Evolutionary conservation across 2,329 filamentous ascomycete genomes (phyloP).

Genomic region (Pseudopyrenochaeta lycopersici): DNA sequence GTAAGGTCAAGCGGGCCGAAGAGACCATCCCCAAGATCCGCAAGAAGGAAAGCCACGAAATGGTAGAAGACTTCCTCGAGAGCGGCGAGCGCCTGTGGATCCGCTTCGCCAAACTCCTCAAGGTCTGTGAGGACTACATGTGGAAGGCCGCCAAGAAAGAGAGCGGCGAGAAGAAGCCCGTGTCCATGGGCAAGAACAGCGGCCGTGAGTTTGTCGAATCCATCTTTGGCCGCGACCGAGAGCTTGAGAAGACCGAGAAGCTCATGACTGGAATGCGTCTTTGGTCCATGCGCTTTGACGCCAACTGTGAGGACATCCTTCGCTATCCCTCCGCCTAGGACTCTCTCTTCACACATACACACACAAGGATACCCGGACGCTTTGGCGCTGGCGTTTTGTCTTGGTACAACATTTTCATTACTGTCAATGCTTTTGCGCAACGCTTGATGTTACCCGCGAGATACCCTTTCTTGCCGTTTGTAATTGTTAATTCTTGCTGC

Average conservation of each 20-base stretch:
- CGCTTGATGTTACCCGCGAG: slow-evolving; percentile 48
- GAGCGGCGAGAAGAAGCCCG: slow-evolving; percentile 66
- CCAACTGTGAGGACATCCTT: slow-evolving; percentile 93
- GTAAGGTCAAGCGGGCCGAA: slow-evolving; percentile 91
- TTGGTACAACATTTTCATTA: slow-evolving; percentile 25
- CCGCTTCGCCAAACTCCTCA: slow-evolving; percentile 85
- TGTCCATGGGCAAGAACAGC: slow-evolving; percentile 85
- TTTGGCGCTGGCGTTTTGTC: slow-evolving; percentile 39
- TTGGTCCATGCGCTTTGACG: slow-evolving; percentile 94
- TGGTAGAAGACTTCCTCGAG: slow-evolving; percentile 89
- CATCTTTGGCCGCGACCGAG: slow-evolving; percentile 90
- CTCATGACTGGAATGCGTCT: slow-evolving; percentile 88
- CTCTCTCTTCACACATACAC: slow-evolving; percentile 11
- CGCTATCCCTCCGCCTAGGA: slow-evolving; percentile 56
- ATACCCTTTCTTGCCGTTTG: slow-evolving; percentile 50
- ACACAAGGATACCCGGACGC: slow-evolving; percentile 30
- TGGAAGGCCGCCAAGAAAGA: slow-evolving; percentile 82
- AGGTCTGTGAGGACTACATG: slow-evolving; percentile 94
- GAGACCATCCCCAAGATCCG: slow-evolving; percentile 78
- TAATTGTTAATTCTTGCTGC: slow-evolving; percentile 49
- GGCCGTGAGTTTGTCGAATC: slow-evolving; percentile 96
- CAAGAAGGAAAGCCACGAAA: slow-evolving; percentile 75
- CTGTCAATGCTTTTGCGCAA: slow-evolving; percentile 27
- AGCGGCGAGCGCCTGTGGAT: slow-evolving; percentile 86
- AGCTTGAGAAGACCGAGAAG: slow-evolving; percentile 88